A percentile compares a stretch with the other conserved stretches of the same genome.
Evolutionary conservation across 345 rosid species (phyloP).

Genomic region (Pistacia atlantica): DNA sequence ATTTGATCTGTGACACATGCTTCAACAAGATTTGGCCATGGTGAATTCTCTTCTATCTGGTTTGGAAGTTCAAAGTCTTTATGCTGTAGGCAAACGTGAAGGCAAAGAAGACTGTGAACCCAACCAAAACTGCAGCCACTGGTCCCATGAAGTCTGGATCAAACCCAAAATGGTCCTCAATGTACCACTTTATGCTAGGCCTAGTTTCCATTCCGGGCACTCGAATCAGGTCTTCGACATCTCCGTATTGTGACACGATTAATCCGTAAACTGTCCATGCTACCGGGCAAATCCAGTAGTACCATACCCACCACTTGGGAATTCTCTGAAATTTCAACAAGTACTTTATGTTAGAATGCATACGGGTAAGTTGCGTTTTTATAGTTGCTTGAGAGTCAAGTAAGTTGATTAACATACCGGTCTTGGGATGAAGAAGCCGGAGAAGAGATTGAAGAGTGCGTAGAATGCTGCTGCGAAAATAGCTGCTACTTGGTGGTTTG

Average conservation of each 20-base stretch:
- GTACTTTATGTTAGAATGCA: neutral
- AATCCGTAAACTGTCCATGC: conserved; percentile 87
- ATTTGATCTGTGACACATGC: neutral
- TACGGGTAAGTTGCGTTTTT: neutral
- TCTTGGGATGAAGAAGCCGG: conserved; percentile 87
- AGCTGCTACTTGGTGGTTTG: conserved; percentile 82
- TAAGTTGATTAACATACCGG: conserved; percentile 46
- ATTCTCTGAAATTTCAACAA: conserved; percentile 49
- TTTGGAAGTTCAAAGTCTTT: conserved; percentile 77
- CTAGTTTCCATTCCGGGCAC: conserved; percentile 39
- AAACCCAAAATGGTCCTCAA: conserved; percentile 59
- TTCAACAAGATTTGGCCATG: neutral
- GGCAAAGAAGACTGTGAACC: conserved; percentile 64
- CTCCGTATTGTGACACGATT: conserved; percentile 73
- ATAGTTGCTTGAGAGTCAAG: neutral
- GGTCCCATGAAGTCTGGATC: conserved; percentile 68
- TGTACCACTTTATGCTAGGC: conserved; percentile 44
- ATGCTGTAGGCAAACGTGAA: conserved; percentile 74
- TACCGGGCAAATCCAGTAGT: conserved; percentile 84
- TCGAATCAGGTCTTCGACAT: conserved; percentile 37
- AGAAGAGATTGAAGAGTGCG: conserved; percentile 75
- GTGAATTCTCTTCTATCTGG: conserved; percentile 37
- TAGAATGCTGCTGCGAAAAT: conserved; percentile 78
- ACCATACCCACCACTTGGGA: conserved; percentile 95
- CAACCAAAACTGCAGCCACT: conserved; percentile 62